Evolutionary conservation across 192 early-diverging fungal genomes (phyloP).

Genomic region (Backusella tuberculispora): DNA sequence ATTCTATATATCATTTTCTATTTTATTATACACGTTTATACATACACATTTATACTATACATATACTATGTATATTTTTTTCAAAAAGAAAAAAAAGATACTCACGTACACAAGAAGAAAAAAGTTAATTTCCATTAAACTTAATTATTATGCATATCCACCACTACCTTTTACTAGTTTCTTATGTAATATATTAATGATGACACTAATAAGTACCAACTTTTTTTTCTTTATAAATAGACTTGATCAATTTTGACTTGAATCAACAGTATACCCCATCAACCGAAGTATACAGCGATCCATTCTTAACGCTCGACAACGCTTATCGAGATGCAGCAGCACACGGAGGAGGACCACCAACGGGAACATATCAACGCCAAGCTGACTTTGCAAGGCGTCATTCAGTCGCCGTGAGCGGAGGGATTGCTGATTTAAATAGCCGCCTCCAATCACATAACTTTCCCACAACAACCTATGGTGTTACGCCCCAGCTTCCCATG

Average conservation of each 20-base stretch:
- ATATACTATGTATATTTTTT: no score
- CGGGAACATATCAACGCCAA: neutral
- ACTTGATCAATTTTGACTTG: slow-evolving; percentile 16
- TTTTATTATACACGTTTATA: no score
- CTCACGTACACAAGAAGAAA: no score
- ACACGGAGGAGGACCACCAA: no score
- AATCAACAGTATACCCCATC: slow-evolving; percentile 13
- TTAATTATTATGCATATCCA: neutral
- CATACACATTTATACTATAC: no score
- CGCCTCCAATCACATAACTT: neutral
- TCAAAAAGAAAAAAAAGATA: no score
- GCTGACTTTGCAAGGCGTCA: slow-evolving; percentile 7
- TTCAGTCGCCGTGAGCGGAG: neutral
- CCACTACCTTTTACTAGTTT: neutral
- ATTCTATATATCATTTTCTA: no score
- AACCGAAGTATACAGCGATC: slow-evolving; percentile 11
- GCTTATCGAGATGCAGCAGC: neutral
- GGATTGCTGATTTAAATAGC: slow-evolving; percentile 15
- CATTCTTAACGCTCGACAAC: neutral
- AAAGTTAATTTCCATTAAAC: slow-evolving; percentile 7
- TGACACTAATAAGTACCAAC: neutral
- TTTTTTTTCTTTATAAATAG: slow-evolving; percentile 3
- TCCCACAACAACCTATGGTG: neutral
- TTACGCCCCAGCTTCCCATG: neutral
- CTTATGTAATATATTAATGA: neutral